Base-by-base conservation (phyloP, 2,329 filamentous ascomycete genomes). In the Paramyrothecium sp. region DNA sequence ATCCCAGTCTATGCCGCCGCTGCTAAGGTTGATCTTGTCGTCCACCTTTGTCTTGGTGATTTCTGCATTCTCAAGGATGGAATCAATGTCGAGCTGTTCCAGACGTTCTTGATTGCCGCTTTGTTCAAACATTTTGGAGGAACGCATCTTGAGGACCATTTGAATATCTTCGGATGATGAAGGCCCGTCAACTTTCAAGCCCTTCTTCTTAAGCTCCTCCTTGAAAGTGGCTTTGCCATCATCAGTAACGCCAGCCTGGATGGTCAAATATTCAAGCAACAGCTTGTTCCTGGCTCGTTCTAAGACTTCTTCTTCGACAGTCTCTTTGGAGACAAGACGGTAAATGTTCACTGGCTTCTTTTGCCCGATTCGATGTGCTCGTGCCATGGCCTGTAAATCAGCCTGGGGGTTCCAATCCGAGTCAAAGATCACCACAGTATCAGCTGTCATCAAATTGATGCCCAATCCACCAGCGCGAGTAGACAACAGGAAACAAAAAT, bases 371-470 rank as follows among this genome's bases (percentile, higher is more conserved):
- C 95, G 90, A 75, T 99, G 96, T 58, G 96, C 96, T 74, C 95
- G 89, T 58, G 95, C 95, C 95, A 99, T 99, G 46, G 95, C 95
- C 73, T 99, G 95, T 64, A 99, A 78, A 79, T 99, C 96, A 7
- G 95, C 95, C 72, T 99, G 95, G 19, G 95, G 96, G 65, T 99
- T 99, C 95, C 96, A 99, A 69, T 97, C 93, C 0, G 95, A 98
- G 72, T 99, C 96, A 67, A 98, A 99, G 49, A 99, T 89, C 66
- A 99, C 89, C 63, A 99, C 95, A 1, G 95, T 99, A 69, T 99
- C 96, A 8, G 95, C 95, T 22, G 95, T 98, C 92, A 98, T 99
- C 55, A 99, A 77, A 67, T 99, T 99, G 79, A 99, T 99, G 60
- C 95, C 95, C n/a, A 99, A 82, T 72, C 95, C 95, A 79, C 95